phyloP scores from a whole-genome alignment of 768 basidiomycete genomes.

The Tricholoma matsutake region DNA sequence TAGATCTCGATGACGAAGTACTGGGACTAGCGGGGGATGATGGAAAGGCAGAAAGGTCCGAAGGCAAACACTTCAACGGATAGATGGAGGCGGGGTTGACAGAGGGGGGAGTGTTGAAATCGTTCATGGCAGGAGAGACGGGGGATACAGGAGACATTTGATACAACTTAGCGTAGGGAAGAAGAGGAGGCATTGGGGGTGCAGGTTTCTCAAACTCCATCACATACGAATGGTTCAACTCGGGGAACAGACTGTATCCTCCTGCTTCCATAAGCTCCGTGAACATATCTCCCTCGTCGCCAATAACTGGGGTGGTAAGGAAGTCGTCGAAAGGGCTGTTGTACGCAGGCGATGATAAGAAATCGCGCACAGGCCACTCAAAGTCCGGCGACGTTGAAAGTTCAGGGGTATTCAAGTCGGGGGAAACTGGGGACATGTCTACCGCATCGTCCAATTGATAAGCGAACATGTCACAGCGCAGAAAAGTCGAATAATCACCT shows the following conservation, averaged over 20 bases:
- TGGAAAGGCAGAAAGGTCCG: conserved; percentile 8
- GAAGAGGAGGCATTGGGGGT: neutral
- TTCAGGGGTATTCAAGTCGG: conserved; percentile 5
- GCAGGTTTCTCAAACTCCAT: conserved; percentile 11
- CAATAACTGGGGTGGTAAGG: conserved; percentile 15
- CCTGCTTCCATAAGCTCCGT: conserved; percentile 33
- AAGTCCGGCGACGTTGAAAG: conserved; percentile 7
- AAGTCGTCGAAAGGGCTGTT: conserved; percentile 14
- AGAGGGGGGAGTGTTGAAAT: conserved; percentile 25
- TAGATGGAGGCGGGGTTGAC: conserved; percentile 29
- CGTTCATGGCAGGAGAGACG: conserved; percentile 40
- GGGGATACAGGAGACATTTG: conserved; percentile 54
- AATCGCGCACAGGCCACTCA: neutral
- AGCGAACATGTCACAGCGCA: conserved; percentile 2
- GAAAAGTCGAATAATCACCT: conserved; percentile 18
- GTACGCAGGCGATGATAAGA: neutral
- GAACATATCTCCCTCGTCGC: conserved; percentile 10
- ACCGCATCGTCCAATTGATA: conserved; percentile 2
- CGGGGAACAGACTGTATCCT: conserved; percentile 20
- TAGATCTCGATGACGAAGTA: conserved; percentile 11
- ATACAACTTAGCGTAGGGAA: conserved; percentile 31
- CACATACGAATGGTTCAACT: conserved; percentile 4
- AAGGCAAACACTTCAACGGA: conserved; percentile 26
- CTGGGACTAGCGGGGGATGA: conserved; percentile 7
- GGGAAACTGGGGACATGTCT: conserved; percentile 15